phyloP scores from a whole-genome alignment of 2,329 filamentous ascomycete genomes.

The Neopestalotiopsis rosae region DNA sequence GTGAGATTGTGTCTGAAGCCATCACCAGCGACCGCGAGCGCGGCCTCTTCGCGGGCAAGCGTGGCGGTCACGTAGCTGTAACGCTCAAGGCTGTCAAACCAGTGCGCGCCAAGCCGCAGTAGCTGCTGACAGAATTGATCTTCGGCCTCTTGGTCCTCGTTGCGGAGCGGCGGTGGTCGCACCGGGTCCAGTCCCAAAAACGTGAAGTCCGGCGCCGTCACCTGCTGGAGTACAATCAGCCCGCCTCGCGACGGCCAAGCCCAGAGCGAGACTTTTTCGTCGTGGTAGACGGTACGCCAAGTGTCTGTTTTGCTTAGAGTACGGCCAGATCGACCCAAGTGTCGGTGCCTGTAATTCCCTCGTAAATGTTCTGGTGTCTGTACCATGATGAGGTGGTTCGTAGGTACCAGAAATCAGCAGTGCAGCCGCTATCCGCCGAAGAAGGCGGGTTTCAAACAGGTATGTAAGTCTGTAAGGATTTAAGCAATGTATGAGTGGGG shows the following conservation, averaged over 20 bases:
- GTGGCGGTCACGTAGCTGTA: not conserved
- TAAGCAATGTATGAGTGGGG: no score
- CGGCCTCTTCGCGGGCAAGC: not conserved
- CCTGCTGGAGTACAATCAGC: not conserved
- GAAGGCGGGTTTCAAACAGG: no score
- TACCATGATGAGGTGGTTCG: not conserved
- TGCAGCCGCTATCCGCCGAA: no score
- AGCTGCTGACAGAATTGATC: not conserved
- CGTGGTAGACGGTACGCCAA: not conserved
- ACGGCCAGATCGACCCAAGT: not conserved
- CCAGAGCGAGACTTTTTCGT: not conserved
- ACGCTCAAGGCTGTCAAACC: not conserved
- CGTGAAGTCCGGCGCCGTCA: not conserved
- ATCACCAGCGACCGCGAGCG: not conserved
- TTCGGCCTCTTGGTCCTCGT: not conserved
- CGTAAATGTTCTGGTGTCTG: not conserved
- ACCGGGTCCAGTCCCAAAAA: not conserved
- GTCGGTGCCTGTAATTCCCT: not conserved
- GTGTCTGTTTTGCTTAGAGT: not conserved
- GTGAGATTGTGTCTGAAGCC: not conserved
- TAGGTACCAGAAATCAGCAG: no score
- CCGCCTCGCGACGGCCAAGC: conserved; percentile 3
- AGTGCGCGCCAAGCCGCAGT: not conserved
- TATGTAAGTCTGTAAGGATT: no score
- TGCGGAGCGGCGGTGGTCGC: not conserved